phyloP scores from a whole-genome alignment of 2,329 filamentous ascomycete genomes.

The Westerdykella aurantiaca region DNA sequence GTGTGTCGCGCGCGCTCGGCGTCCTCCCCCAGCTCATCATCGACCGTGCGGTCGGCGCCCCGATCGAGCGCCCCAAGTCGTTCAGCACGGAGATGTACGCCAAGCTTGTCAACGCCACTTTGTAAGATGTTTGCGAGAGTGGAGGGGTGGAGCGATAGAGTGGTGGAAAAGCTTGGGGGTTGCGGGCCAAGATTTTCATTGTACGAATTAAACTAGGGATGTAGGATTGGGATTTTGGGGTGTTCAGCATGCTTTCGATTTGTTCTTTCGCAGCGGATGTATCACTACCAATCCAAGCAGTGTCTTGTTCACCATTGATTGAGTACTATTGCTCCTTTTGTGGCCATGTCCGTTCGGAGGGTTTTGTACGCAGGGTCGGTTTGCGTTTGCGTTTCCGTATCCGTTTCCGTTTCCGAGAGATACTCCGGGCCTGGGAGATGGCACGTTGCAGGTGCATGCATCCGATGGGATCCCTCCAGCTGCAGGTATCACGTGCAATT shows the following conservation, averaged over 20 bases:
- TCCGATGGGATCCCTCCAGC: too few species aligned
- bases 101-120: conserved; percentile 83
- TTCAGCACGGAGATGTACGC: conserved; percentile 97
- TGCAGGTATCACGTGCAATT: too few species aligned
- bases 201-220: conserved; percentile 34
- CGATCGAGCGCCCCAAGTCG: conserved; percentile 97
- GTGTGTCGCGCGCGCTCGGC: conserved; percentile 95
- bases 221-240: conserved; percentile 28
- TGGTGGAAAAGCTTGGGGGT: conserved; percentile 10
- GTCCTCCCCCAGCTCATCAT: conserved; percentile 99
- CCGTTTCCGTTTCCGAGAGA: too few species aligned
- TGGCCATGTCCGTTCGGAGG: not conserved
- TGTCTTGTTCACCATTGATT: conserved; percentile 13
- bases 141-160: conserved; percentile 2
- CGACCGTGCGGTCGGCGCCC: conserved; percentile 92
- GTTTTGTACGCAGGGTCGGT: too few species aligned
- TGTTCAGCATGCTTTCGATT: conserved; percentile 19
- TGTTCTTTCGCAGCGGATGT: conserved; percentile 20
- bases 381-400: too few species aligned
- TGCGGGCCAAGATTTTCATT: conserved; percentile 22
- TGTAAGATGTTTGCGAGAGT: conserved; percentile 53
- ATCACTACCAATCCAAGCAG: conserved; percentile 24
- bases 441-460: too few species aligned
- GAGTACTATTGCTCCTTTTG: not conserved
- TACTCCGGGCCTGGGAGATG: too few species aligned